Evolutionary conservation across 177 flowering plant species (phyloP).

Genomic region (Vitis hybrid): DNA sequence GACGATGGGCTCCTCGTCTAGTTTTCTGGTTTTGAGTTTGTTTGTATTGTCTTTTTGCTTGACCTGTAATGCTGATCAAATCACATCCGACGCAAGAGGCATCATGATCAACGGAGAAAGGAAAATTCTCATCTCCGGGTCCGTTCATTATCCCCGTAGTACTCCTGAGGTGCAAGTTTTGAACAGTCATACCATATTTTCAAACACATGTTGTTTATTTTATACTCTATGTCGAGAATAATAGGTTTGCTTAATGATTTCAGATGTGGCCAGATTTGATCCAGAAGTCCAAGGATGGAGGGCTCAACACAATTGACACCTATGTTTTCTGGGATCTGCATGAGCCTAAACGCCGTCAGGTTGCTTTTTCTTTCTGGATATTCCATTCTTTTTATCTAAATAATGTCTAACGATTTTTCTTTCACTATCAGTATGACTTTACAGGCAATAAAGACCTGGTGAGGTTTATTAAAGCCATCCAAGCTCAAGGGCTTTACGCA

Average conservation of each 20-base stretch:
- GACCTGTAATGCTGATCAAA: not conserved
- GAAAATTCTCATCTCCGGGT: slow-evolving; percentile 22
- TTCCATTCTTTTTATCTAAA: not conserved
- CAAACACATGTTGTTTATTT: not conserved
- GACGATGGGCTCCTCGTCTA: too few relatives aligned
- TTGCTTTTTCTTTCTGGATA: not conserved
- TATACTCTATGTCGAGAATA: not conserved
- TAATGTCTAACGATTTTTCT: not conserved
- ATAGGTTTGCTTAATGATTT: too few relatives aligned
- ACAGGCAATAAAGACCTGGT: slow-evolving; percentile 28
- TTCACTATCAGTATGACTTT: slow-evolving; percentile 29
- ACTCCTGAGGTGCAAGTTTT: slow-evolving; percentile 18
- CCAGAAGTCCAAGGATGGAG: slow-evolving; percentile 20
- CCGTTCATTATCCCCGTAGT: slow-evolving; percentile 37
- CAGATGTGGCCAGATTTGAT: slow-evolving; percentile 29
- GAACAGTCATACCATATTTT: not conserved
- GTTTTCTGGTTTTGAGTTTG: not conserved
- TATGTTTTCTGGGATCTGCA: slow-evolving; percentile 35
- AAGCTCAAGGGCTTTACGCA: slow-evolving; percentile 29
- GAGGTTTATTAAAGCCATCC: slow-evolving; percentile 28
- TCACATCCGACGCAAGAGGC: slow-evolving; percentile 17
- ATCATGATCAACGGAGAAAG: slow-evolving; percentile 26
- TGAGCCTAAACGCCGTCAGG: slow-evolving; percentile 21
- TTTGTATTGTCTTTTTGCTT: not conserved
- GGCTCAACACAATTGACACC: slow-evolving; percentile 27